phyloP scores from a whole-genome alignment of 768 basidiomycete species.

The Mycena alexandri region DNA sequence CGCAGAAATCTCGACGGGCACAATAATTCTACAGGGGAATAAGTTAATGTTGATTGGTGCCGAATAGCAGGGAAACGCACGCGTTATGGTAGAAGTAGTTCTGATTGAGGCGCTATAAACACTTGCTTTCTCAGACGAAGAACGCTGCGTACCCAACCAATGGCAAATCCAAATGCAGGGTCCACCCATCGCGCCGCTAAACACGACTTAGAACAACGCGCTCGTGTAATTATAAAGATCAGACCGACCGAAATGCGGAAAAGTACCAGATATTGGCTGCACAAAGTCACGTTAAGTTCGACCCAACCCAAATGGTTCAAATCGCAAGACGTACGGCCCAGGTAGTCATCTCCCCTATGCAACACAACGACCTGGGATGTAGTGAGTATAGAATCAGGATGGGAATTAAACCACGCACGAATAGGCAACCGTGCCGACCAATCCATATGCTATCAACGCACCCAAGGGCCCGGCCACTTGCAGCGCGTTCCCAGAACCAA shows the following conservation, averaged over 20 bases:
- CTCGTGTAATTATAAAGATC: not conserved
- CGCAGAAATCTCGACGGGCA: slow-evolving; percentile 83
- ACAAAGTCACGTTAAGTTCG: not conserved
- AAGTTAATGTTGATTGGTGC: not conserved
- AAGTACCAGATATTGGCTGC: slow-evolving; percentile 80
- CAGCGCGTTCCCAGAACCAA: slow-evolving; percentile 76
- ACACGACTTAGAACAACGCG: not conserved
- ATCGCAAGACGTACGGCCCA: slow-evolving; percentile 54
- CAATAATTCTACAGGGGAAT: slow-evolving; percentile 58
- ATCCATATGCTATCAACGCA: slow-evolving; percentile 71
- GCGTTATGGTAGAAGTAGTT: slow-evolving; percentile 60
- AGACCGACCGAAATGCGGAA: slow-evolving; percentile 73
- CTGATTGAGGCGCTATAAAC: slow-evolving; percentile 38
- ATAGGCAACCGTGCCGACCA: slow-evolving; percentile 78
- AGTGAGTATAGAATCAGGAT: not conserved
- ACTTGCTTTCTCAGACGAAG: not conserved
- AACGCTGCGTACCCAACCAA: slow-evolving; percentile 60
- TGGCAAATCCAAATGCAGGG: slow-evolving; percentile 69
- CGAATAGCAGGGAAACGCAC: slow-evolving; percentile 40
- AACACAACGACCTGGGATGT: slow-evolving; percentile 66
- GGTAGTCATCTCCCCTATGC: slow-evolving; percentile 84
- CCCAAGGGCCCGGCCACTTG: slow-evolving; percentile 74
- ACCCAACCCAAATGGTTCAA: not conserved
- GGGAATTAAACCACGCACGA: slow-evolving; percentile 53
- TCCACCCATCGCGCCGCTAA: slow-evolving; percentile 70